phyloP scores from a whole-genome alignment of 2,329 filamentous ascomycete genomes.

The Cladosporium colombiae region DNA sequence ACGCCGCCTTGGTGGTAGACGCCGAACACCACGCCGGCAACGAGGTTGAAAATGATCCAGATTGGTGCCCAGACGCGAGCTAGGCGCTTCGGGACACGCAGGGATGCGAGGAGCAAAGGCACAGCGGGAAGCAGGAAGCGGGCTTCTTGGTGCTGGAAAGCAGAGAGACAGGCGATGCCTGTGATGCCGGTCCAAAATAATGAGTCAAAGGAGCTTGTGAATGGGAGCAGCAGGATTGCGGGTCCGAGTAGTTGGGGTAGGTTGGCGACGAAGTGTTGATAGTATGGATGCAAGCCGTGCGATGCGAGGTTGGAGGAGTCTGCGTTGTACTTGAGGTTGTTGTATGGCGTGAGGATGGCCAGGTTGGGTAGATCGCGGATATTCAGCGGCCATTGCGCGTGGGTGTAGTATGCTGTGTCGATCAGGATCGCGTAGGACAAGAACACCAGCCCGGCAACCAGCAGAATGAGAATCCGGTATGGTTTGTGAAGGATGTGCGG shows the following conservation, averaged over 20 bases:
- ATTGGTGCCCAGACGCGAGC: conserved; percentile 53
- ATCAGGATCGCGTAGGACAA: conserved; percentile 62
- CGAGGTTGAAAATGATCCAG: conserved; percentile 71
- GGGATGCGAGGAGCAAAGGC: conserved; percentile 73
- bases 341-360: conserved; percentile 53
- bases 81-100: conserved; percentile 63
- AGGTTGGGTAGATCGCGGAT: conserved; percentile 64
- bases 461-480: conserved; percentile 52
- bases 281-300: conserved; percentile 56
- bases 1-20: conserved; percentile 79
- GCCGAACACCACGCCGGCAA: conserved; percentile 74
- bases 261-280: conserved; percentile 54
- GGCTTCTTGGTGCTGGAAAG: conserved; percentile 78
- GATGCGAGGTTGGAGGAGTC: conserved; percentile 51
- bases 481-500: conserved; percentile 79
- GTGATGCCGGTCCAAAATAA: conserved; percentile 73
- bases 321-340: conserved; percentile 56
- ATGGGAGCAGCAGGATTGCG: conserved; percentile 49
- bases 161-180: conserved; percentile 68
- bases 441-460: conserved; percentile 72
- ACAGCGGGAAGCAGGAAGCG: conserved; percentile 75
- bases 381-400: conserved; percentile 64
- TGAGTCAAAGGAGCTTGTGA: conserved; percentile 57
- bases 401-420: conserved; percentile 51
- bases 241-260: conserved; percentile 56